These are phyloP conservation scores for Paraphoma chrysanthemicola DNA, from an alignment of 2,329 filamentous ascomycete genomes.

Conservation along the genomic window DNA sequence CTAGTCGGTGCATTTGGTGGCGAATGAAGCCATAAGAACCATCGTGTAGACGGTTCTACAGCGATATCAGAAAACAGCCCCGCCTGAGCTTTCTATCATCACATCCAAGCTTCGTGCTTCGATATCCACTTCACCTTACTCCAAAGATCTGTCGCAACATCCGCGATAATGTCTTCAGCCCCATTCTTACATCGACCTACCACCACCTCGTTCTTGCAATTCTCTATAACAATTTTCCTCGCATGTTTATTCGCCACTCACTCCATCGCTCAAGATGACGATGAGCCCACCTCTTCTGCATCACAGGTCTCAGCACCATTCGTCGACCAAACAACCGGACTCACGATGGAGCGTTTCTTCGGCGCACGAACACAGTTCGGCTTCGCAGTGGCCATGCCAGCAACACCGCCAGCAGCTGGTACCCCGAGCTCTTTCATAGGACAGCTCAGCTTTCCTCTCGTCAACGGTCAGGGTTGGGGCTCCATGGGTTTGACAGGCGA, in stretches of 20 bases:
- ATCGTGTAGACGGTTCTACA: too few relatives aligned
- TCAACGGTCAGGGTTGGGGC: constrained; percentile 22
- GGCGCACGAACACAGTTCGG: constrained; percentile 18
- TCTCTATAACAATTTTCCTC: neutral
- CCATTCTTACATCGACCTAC: too few relatives aligned
- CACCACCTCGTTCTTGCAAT: neutral
- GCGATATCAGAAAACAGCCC: too few relatives aligned
- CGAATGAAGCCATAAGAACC: too few relatives aligned
- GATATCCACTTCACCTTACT: too few relatives aligned
- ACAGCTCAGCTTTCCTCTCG: constrained; percentile 21
- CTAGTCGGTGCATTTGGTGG: too few relatives aligned
- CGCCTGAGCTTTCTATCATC: too few relatives aligned
- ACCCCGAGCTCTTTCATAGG: constrained; percentile 23
- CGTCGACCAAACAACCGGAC: constrained; percentile 16
- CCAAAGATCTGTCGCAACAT: too few relatives aligned
- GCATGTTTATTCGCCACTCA: constrained; percentile 1
- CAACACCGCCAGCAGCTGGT: constrained; percentile 6
- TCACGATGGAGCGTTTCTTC: constrained; percentile 24
- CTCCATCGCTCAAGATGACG: constrained; percentile 4
- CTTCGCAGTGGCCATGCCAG: constrained; percentile 28
- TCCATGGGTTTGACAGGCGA: constrained; percentile 23
- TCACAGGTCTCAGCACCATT: constrained; percentile 16
- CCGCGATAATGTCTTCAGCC: too few relatives aligned
- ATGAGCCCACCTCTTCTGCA: constrained; percentile 7
- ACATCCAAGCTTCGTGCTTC: too few relatives aligned